Percentiles rank a stretch among this genome's conserved stretches.
Conservation (phyloP, 805 yeast species). For the Wickerhamomyces sydowiorum region DNA sequence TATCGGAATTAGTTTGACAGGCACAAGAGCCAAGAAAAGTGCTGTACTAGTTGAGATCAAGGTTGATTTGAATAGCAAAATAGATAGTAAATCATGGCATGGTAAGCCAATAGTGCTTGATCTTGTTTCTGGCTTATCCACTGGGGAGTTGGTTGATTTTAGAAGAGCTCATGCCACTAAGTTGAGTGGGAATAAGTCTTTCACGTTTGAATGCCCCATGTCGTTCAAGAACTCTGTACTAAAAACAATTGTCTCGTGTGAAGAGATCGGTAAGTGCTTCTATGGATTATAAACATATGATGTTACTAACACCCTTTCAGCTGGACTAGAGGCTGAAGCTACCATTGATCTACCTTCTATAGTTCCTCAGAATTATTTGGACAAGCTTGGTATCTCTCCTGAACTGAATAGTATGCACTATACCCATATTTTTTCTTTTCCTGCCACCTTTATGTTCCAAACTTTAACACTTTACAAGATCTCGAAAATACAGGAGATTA, state of each 20-base stretch:
- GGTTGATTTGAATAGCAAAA: slow-evolving; percentile 12
- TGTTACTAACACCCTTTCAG: slow-evolving; percentile 3
- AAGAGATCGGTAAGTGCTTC: slow-evolving; percentile 26
- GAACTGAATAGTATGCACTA: slow-evolving; percentile 1
- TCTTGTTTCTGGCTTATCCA: slow-evolving; percentile 23
- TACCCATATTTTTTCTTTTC: slow-evolving; percentile 1
- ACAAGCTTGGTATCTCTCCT: neutral
- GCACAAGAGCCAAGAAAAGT: slow-evolving; percentile 2
- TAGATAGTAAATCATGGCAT: slow-evolving; percentile 25
- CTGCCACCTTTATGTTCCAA: neutral
- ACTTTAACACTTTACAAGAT: slow-evolving; percentile 7
- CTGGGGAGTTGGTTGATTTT: slow-evolving; percentile 38
- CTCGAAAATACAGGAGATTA: slow-evolving; percentile 16
- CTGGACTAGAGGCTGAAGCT: slow-evolving; percentile 20
- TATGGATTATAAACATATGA: neutral
- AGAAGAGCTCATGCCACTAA: slow-evolving; percentile 30
- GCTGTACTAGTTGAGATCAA: slow-evolving; percentile 17
- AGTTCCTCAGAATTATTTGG: neutral
- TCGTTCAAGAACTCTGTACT: slow-evolving; percentile 17
- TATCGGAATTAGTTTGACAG: slow-evolving; percentile 16
- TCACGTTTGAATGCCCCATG: slow-evolving; percentile 22
- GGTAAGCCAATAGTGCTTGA: slow-evolving; percentile 26
- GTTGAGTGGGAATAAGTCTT: slow-evolving; percentile 20
- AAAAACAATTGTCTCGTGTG: slow-evolving; percentile 28
- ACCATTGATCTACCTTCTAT: slow-evolving; percentile 4